Conservation (phyloP, 2,329 filamentous ascomycete species). For the Fusarium subtropicale region DNA sequence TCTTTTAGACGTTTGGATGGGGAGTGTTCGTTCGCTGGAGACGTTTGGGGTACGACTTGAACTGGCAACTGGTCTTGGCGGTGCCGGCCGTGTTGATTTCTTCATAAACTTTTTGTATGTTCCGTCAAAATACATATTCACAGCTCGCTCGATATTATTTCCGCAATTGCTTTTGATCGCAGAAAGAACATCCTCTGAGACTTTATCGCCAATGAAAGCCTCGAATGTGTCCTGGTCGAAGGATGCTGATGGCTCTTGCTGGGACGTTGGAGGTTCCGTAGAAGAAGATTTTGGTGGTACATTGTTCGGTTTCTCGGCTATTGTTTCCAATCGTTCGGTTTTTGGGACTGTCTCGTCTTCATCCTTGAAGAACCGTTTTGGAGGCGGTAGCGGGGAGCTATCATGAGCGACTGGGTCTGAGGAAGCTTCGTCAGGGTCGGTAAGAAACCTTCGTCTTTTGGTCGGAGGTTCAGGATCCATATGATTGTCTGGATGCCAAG, state of each 20-base stretch:
- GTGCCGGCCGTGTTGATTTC: slow-evolving; percentile 34
- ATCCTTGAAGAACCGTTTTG: slow-evolving; percentile 46
- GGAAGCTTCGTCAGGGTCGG: slow-evolving; percentile 49
- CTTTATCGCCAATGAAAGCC: slow-evolving; percentile 68
- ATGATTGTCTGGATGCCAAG: slow-evolving; percentile 48
- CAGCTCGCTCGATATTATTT: slow-evolving; percentile 69
- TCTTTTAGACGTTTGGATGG: slow-evolving; percentile 29
- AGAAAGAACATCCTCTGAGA: slow-evolving; percentile 61
- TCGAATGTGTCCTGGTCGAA: slow-evolving; percentile 71
- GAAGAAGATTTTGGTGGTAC: slow-evolving; percentile 16
- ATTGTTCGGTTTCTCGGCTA: slow-evolving; percentile 34
- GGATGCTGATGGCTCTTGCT: slow-evolving; percentile 47
- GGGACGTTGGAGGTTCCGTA: slow-evolving; percentile 16
- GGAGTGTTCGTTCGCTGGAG: slow-evolving; percentile 18
- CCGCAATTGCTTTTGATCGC: slow-evolving; percentile 66
- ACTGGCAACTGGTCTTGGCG: slow-evolving; percentile 11
- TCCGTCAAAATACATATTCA: slow-evolving; percentile 78
- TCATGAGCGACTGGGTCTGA: slow-evolving; percentile 44
- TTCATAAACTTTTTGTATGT: slow-evolving; percentile 68
- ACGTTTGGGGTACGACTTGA: slow-evolving; percentile 22
- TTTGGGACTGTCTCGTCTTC: slow-evolving; percentile 42
- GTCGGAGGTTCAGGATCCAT: slow-evolving; percentile 55
- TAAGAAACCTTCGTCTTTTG: slow-evolving; percentile 59
- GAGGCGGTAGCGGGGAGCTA: slow-evolving; percentile 41
- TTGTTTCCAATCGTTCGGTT: slow-evolving; percentile 21